Conservation (phyloP, 2,329 filamentous ascomycete species). For the Pseudogymnoascus sp. region DNA sequence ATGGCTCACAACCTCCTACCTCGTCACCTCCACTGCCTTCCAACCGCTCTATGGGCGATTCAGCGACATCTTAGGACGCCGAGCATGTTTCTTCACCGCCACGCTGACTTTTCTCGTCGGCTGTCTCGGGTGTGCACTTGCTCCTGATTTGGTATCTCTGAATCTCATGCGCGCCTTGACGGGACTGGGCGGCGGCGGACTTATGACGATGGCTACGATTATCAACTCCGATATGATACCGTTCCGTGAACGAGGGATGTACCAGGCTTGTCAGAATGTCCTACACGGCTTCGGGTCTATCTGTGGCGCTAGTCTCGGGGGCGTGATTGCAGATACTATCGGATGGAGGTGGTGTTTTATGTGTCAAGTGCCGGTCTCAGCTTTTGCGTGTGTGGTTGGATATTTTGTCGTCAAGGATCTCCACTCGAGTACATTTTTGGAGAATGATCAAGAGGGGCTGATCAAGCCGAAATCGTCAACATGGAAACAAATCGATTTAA, state of each 20-base stretch:
- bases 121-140: slow-evolving; percentile 58
- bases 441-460: slow-evolving; percentile 17
- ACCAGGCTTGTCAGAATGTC: slow-evolving; percentile 54
- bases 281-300: slow-evolving; percentile 57
- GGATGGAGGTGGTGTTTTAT: slow-evolving; percentile 65
- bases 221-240: slow-evolving; percentile 60
- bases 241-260: slow-evolving; percentile 48
- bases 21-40: slow-evolving; percentile 64
- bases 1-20: slow-evolving; percentile 67
- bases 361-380: slow-evolving; percentile 53
- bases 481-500: slow-evolving; percentile 51
- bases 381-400: slow-evolving; percentile 47
- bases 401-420: slow-evolving; percentile 43
- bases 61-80: slow-evolving; percentile 62
- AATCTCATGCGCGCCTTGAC: slow-evolving; percentile 59
- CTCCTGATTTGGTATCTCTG: slow-evolving; percentile 49
- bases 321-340: slow-evolving; percentile 54
- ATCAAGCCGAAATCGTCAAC: slow-evolving; percentile 30
- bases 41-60: slow-evolving; percentile 65
- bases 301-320: slow-evolving; percentile 56
- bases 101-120: slow-evolving; percentile 55
- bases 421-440: slow-evolving; percentile 21
- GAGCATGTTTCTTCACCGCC: slow-evolving; percentile 56
- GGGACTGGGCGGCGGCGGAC: slow-evolving; percentile 62
- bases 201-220: slow-evolving; percentile 61